Percentiles rank a stretch among this genome's conserved stretches.
These are phyloP conservation scores for Penicillium sp. DNA, from an alignment of 2,329 filamentous ascomycete genomes.

Conservation along the genomic window DNA sequence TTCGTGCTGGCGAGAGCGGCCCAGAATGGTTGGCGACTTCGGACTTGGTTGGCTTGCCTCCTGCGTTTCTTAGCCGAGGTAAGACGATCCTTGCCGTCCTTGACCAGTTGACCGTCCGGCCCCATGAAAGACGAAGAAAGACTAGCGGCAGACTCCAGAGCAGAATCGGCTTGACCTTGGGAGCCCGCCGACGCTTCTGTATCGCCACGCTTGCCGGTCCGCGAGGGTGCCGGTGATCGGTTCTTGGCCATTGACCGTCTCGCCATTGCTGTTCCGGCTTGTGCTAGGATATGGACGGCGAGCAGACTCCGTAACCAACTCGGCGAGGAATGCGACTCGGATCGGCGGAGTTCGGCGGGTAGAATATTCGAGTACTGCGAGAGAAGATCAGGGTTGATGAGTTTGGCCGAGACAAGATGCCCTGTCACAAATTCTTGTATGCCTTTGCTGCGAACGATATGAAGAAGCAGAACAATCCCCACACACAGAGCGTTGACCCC, in stretches of 20 bases:
- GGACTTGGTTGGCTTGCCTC: slow-evolving; percentile 88
- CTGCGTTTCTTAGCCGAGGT: slow-evolving; percentile 78
- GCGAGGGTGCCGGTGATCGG: slow-evolving; percentile 47
- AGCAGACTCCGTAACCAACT: slow-evolving; percentile 56
- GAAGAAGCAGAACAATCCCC: slow-evolving; percentile 53
- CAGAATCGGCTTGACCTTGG: slow-evolving; percentile 49
- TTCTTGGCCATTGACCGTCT: slow-evolving; percentile 55
- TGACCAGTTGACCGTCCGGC: slow-evolving; percentile 55
- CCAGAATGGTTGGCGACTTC: slow-evolving; percentile 91
- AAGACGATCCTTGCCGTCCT: slow-evolving; percentile 63
- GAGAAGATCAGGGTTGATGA: slow-evolving; percentile 51
- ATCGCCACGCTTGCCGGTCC: slow-evolving; percentile 52
- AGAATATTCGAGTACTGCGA: slow-evolving; percentile 52
- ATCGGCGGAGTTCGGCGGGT: slow-evolving; percentile 51
- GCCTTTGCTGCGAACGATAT: slow-evolving; percentile 53
- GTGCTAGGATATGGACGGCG: slow-evolving; percentile 56
- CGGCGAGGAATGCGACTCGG: slow-evolving; percentile 50
- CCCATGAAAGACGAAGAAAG: slow-evolving; percentile 47
- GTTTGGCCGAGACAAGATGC: slow-evolving; percentile 52
- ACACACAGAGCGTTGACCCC: slow-evolving; percentile 55
- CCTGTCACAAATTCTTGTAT: slow-evolving; percentile 58
- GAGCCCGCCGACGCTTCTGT: slow-evolving; percentile 54
- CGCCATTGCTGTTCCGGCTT: slow-evolving; percentile 56
- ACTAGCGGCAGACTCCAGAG: slow-evolving; percentile 51
- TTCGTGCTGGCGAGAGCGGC: slow-evolving; percentile 94